Percentiles rank a stretch among this genome's conserved stretches.
Conservation (phyloP, 2,329 filamentous ascomycete genomes). For the Fusarium sp. region DNA sequence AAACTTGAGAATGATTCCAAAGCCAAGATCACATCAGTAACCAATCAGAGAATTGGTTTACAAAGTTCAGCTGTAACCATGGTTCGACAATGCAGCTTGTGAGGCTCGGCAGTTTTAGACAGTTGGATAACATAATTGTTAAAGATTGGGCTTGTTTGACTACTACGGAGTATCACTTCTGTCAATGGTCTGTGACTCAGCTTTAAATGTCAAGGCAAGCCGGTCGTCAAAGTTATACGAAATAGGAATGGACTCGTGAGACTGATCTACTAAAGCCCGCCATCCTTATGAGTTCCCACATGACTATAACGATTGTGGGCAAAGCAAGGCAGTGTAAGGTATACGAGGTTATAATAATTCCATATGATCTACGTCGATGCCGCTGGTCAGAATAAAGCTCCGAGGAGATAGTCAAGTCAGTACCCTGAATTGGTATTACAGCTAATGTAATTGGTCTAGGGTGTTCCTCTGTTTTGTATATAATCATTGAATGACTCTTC, state of each 20-base stretch:
- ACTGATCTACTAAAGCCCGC: conserved; percentile 4
- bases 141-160: background rate
- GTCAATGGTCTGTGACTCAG: background rate
- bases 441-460: background rate
- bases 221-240: background rate
- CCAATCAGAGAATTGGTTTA: conserved; percentile 17
- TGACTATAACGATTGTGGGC: conserved; percentile 15
- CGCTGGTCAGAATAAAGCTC: background rate
- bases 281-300: conserved; percentile 11
- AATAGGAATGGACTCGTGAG: background rate
- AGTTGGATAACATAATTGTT: background rate
- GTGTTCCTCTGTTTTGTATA: background rate
- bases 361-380: conserved; percentile 1
- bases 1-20: conserved; percentile 37
- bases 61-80: conserved; percentile 3
- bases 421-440: background rate
- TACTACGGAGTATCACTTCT: background rate
- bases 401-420: conserved; percentile 5
- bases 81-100: background rate
- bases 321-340: conserved; percentile 2
- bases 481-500: background rate
- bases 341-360: conserved; percentile 15
- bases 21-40: conserved; percentile 9
- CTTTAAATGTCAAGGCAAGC: background rate
- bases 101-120: background rate